Conservation (phyloP, 192 early-diverging fungal species). For the Backusella psychrophila region DNA sequence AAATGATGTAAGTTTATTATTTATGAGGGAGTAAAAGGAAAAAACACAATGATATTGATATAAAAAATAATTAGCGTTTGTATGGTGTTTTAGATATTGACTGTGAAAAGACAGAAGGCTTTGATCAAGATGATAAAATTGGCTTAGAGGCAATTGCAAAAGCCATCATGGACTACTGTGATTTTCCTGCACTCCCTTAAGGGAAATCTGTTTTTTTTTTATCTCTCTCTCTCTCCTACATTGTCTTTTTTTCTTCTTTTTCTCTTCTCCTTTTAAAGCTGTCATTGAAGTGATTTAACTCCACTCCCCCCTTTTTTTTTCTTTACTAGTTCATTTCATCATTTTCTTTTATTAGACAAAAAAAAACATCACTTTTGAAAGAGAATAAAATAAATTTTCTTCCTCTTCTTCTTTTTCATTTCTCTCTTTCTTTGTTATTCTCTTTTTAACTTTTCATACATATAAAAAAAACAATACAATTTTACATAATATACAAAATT, state of each 20-base stretch:
- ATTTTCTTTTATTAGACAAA: background rate
- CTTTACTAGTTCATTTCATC: background rate
- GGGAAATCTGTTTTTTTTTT: background rate
- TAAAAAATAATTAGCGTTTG: constrained; percentile 33
- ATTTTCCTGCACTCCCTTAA: constrained; percentile 7
- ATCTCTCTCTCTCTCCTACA: background rate
- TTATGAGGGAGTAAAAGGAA: background rate
- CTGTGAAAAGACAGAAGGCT: constrained; percentile 58
- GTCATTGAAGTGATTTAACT: background rate
- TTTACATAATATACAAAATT: background rate
- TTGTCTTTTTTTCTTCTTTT: background rate
- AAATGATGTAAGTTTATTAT: constrained; percentile 37
- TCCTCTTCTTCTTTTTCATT: background rate
- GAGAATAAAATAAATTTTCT: background rate
- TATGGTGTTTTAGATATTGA: constrained; percentile 76
- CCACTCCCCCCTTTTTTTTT: background rate
- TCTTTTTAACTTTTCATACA: background rate
- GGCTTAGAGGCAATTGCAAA: constrained; percentile 65
- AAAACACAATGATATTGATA: too few relatives aligned
- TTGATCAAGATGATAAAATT: constrained; percentile 64
- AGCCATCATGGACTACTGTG: constrained; percentile 45
- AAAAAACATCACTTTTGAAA: background rate
- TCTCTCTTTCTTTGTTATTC: background rate
- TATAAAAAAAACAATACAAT: background rate
- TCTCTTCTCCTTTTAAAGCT: background rate